These are phyloP conservation scores for Myriosclerotinia duriaeana DNA, from an alignment of 2,329 filamentous ascomycete genomes.

Conservation along the genomic window DNA sequence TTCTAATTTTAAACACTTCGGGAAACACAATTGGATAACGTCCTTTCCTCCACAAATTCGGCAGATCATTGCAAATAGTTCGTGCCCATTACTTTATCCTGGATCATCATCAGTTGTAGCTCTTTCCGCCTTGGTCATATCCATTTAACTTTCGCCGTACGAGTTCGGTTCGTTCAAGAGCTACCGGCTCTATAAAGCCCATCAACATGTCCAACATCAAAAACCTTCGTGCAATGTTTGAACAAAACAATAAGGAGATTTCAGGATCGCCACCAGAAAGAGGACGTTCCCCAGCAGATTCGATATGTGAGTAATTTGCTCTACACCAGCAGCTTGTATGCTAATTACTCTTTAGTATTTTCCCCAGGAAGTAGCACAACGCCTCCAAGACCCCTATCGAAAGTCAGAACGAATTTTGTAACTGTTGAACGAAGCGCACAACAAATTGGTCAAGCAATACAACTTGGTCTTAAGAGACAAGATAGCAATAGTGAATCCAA, in stretches of 20 bases:
- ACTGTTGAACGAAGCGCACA: slow-evolving; percentile 59
- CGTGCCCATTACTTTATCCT: slow-evolving; percentile 22
- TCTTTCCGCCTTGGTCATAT: slow-evolving; percentile 15
- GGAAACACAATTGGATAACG: slow-evolving; percentile 16
- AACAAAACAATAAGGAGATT: slow-evolving; percentile 68
- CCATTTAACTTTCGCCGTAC: slow-evolving; percentile 16
- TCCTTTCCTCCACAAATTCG: slow-evolving; percentile 16
- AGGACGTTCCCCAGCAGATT: slow-evolving; percentile 64
- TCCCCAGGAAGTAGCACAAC: slow-evolving; percentile 38
- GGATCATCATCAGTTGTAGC: slow-evolving; percentile 2
- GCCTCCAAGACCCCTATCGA: slow-evolving; percentile 67
- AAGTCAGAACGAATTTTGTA: slow-evolving; percentile 73
- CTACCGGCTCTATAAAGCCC: slow-evolving; percentile 22
- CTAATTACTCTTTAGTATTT: slow-evolving; percentile 28
- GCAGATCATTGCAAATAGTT: slow-evolving; percentile 18
- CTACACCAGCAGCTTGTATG: slow-evolving; percentile 24
- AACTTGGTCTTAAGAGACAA: slow-evolving; percentile 46
- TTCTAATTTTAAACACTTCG: slow-evolving; percentile 11
- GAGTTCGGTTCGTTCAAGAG: slow-evolving; percentile 12
- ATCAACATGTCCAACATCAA: slow-evolving; percentile 42
- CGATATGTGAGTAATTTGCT: slow-evolving; percentile 44
- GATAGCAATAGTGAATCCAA: slow-evolving; percentile 31
- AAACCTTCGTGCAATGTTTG: slow-evolving; percentile 79
- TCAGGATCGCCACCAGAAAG: slow-evolving; percentile 57
- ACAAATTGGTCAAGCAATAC: slow-evolving; percentile 38